Percentiles rank a stretch among this genome's conserved stretches.
Conservation (phyloP, 305 asterid species). For the Rubia balearica region DNA sequence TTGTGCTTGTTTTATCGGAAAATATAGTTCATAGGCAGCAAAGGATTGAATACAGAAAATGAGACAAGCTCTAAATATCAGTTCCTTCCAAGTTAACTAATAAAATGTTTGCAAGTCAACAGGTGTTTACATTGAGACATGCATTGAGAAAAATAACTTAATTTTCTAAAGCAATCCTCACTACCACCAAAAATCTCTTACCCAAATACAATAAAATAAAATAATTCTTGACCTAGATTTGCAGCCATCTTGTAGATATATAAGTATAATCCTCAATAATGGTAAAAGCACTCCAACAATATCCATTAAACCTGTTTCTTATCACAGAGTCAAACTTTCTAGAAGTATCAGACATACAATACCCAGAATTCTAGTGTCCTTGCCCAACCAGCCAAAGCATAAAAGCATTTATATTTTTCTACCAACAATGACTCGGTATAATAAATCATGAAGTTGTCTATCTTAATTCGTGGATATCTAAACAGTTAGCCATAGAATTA, state of each 20-base stretch:
- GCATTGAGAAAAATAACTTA: no score
- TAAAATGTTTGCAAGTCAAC: neutral
- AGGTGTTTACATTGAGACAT: no score
- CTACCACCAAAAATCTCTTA: neutral
- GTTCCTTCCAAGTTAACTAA: neutral
- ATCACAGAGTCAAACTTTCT: neutral
- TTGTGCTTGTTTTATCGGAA: neutral
- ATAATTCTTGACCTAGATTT: neutral
- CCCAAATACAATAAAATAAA: neutral
- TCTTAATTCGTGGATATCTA: neutral
- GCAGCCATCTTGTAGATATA: neutral
- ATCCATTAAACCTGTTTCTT: constrained; percentile 7
- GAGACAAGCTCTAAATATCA: neutral
- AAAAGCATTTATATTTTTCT: neutral
- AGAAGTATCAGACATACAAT: neutral
- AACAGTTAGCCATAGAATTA: neutral
- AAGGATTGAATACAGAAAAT: neutral
- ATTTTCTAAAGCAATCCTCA: neutral
- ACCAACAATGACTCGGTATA: neutral
- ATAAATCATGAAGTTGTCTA: neutral
- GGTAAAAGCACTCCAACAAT: neutral
- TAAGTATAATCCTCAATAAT: neutral
- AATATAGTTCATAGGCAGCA: neutral
- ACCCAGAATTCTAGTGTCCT: neutral
- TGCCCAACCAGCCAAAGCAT: neutral